Evolutionary conservation across 2,329 filamentous ascomycete species (phyloP), one percentile per base, ranked within the genome.

Genomic region (Paramyrothecium roridum): DNA sequence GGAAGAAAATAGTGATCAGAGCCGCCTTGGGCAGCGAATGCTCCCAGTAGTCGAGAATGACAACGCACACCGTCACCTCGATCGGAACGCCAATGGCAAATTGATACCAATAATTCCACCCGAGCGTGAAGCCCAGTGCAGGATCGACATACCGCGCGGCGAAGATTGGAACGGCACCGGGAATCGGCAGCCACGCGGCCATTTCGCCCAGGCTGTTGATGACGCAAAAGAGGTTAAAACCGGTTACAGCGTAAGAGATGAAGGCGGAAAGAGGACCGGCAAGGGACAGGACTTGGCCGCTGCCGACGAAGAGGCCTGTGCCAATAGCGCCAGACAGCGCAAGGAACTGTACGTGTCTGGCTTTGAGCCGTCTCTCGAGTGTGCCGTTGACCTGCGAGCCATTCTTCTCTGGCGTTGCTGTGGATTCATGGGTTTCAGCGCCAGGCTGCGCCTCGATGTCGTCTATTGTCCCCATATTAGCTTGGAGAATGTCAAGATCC

Each of bases 161-260:
- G 51, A 80, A 81, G 22, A 79, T 68, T 6, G 78, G 74, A 8
- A 82, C 76, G 6, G 78, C 78, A n/a, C 80, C 79, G 26, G 82
- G 74, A 58, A 85, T 69, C 3, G 84, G 82, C 52, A 88, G 77
- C 74, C 83, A 86, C 33, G 84, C 79, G 21, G 83, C 82, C 73
- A 87, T 82, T 68, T 84, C 81, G 20, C 77, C 78, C 54, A 86
- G 79, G 63, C 70, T 70, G 58, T 72, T 70, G 55, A 80, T 76
- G 30, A 80, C 76, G 52, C 74, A 77, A 62, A 72, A 79, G n/a
- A 80, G 67, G 50, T 78, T 76, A 58, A 77, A 71, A 1, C 77
- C 77, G 3, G 75, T 78, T 54, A 76, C 65, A 22, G 72, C 58
- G 56, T 77, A 77, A 8, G 70, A 73, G 6, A 77, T 64, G 52